Percentiles rank a stretch among this genome's conserved stretches.
phyloP scores from a whole-genome alignment of 352 stramenopile genomes.

The Lagenidium sp. region DNA sequence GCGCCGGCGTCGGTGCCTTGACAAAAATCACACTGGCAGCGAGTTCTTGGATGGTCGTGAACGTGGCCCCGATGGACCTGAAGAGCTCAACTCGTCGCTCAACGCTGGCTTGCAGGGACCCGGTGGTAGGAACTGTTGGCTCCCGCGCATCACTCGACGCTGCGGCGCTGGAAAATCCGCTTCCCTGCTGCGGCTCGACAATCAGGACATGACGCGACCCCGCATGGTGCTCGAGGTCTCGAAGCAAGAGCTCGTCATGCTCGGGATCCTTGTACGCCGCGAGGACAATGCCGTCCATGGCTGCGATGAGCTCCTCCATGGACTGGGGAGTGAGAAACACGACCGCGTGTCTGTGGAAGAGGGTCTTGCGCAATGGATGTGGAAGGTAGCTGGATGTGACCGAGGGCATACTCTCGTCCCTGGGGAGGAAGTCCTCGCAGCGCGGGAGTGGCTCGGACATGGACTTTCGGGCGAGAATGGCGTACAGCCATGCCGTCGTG shows the following conservation, averaged over 20 bases:
- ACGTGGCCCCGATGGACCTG: constrained; percentile 47
- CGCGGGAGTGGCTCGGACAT: constrained; percentile 63
- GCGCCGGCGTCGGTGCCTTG: constrained; percentile 40
- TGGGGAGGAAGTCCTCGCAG: constrained; percentile 69
- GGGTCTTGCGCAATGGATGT: constrained; percentile 62
- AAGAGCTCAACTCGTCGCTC: constrained; percentile 56
- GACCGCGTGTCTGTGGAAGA: constrained; percentile 62
- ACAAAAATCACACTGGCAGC: constrained; percentile 79
- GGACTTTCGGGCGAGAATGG: constrained; percentile 61
- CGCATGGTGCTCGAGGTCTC: constrained; percentile 38
- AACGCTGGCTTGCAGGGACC: constrained; percentile 15
- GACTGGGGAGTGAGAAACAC: constrained; percentile 66
- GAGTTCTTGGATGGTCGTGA: constrained; percentile 75
- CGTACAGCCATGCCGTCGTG: constrained; percentile 71
- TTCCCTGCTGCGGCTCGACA: constrained; percentile 38
- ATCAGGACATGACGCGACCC: constrained; percentile 45
- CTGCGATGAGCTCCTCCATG: constrained; percentile 69
- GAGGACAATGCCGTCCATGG: constrained; percentile 65
- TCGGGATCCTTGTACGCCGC: constrained; percentile 41
- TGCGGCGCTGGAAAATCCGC: constrained; percentile 42
- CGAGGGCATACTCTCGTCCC: constrained; percentile 38
- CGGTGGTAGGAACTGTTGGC: not conserved
- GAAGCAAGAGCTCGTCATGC: constrained; percentile 48
- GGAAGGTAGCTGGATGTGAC: constrained; percentile 62
- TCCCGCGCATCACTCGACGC: constrained; percentile 38